Evolutionary conservation across 2,329 filamentous ascomycete species (phyloP).

Genomic region (Fusarium mundagurra): DNA sequence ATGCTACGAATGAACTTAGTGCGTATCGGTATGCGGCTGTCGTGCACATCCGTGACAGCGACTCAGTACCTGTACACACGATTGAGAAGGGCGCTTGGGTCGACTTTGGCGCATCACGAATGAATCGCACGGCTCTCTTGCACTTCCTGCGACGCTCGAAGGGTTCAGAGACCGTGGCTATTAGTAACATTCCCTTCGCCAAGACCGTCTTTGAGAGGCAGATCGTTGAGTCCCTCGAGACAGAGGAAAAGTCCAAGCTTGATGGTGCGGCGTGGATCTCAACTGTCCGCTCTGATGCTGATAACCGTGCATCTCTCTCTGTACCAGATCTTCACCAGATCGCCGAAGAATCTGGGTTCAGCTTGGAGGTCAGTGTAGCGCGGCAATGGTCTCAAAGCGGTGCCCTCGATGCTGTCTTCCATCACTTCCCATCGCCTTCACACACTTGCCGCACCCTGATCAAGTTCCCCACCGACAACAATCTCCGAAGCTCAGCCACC

Average conservation of each 20-base stretch:
- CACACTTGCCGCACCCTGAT: not conserved
- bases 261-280: not conserved
- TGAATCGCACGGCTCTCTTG: not conserved
- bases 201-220: not conserved
- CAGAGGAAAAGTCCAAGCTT: not conserved
- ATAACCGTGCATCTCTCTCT: not conserved
- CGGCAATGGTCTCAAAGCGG: not conserved
- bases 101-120: not conserved
- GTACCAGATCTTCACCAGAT: not conserved
- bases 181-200: not conserved
- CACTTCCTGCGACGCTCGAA: not conserved
- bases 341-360: not conserved
- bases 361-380: not conserved
- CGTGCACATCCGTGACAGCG: not conserved
- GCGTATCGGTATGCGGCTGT: not conserved
- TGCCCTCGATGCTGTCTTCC: not conserved
- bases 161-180: fast-evolving
- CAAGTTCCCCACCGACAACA: not conserved
- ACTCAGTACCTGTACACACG: not conserved
- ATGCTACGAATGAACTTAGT: not conserved
- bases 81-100: not conserved
- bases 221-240: not conserved
- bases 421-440: fast-evolving
- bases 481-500: not conserved
- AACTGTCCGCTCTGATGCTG: too few species aligned